Base-by-base conservation (phyloP, 768 basidiomycete genomes). In the Rickenella mellea region DNA sequence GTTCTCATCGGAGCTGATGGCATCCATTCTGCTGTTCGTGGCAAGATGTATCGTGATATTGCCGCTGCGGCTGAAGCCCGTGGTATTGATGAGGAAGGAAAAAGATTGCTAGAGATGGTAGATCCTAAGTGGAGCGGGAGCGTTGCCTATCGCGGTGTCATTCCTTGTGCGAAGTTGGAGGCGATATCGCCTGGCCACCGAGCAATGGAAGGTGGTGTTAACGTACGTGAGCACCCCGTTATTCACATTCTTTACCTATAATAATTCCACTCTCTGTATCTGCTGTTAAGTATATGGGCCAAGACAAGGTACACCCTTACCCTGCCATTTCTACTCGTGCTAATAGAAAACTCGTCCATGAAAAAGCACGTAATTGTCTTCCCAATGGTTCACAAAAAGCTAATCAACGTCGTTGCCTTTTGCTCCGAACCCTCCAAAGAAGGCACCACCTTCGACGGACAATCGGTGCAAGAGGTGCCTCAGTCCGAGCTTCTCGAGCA, bases 1-100 rank as follows among this genome's bases (percentile, higher is more conserved):
- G 51, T 76, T 4, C 62, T 77, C 5, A 58, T 78, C 28, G 73
- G 71, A 3, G 68, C 67, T 29, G 71, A 72, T 46, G 72, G 72
- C 3, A 59, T 73, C 48, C 56, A 54, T 45, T 66, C 65, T 48
- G 48, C 55, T 3, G 55, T 65, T 14, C 68, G 74, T 28, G 48
- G 47, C 29, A 60, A 57, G 39, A 65, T 76, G 12, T 50, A 58
- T 2, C 61, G 57, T n/a, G 52, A 50, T 1, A 58, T 61, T 5
- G 46, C 47, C 14, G 40, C 50, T 9, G 42, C 39, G 10, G 12
- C 19, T 46, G 17, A 53, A 53, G 27, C 45, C 53, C 31, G 54
- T 69, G 9, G 53, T 53, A 12, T 19, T 7, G 12, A 15, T 22
- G 33, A 17, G 15, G 15, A 3, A 5, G 12, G 19, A 14, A 17